Evolutionary conservation across 352 stramenopile species (phyloP).

Genomic region (Pythium phragmitis): DNA sequence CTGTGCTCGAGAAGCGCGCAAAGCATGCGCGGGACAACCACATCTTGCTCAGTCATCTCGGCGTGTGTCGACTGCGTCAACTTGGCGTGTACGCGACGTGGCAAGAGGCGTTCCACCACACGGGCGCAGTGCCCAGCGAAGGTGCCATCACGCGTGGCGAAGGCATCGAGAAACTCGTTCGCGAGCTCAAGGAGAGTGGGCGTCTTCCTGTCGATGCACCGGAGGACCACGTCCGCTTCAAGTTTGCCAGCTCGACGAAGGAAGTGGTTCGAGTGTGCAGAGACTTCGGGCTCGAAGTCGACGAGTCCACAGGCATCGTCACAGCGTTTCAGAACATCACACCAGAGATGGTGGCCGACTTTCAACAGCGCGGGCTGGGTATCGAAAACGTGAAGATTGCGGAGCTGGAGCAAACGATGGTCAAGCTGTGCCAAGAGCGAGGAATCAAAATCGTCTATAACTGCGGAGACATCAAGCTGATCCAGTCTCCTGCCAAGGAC

Average conservation of each 20-base stretch:
- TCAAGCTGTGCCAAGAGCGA: slow-evolving; percentile 18
- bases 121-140: slow-evolving; percentile 11
- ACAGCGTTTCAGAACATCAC: slow-evolving; percentile 13
- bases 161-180: slow-evolving; percentile 25
- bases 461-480: slow-evolving; percentile 22
- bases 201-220: slow-evolving; percentile 22
- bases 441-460: slow-evolving; percentile 24
- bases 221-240: slow-evolving; percentile 22
- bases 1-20: slow-evolving; percentile 28
- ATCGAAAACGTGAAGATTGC: slow-evolving; percentile 29
- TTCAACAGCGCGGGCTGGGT: slow-evolving; percentile 24
- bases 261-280: slow-evolving; percentile 19
- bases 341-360: slow-evolving; percentile 23
- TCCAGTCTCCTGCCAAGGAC: slow-evolving; percentile 8
- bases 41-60: slow-evolving; percentile 25
- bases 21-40: slow-evolving; percentile 26
- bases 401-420: slow-evolving; percentile 33
- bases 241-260: slow-evolving; percentile 13
- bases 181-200: slow-evolving; percentile 18
- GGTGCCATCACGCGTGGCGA: slow-evolving; percentile 26
- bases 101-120: slow-evolving; percentile 10
- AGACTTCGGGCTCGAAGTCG: slow-evolving; percentile 15
- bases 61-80: slow-evolving; percentile 22
- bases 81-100: slow-evolving; percentile 28
- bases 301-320: slow-evolving; percentile 13